Evolutionary conservation across 192 early-diverging fungal species (phyloP), one percentile per base, ranked within the genome.

Genomic region (Glomus cerebriforme): DNA sequence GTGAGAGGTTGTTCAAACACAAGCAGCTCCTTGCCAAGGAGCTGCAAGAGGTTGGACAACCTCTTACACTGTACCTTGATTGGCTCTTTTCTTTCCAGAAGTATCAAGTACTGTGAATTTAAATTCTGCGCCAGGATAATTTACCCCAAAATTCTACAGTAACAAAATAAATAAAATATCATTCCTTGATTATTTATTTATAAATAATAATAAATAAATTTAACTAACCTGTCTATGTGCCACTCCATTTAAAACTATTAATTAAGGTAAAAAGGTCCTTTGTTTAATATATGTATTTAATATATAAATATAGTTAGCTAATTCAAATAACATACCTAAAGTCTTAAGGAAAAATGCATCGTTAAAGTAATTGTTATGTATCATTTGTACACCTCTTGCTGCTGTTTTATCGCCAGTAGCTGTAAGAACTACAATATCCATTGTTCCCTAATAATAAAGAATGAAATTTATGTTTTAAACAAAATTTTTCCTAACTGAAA

Each of bases 341-440:
- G 94, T 90, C 81, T 97, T 97, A 78, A 97, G 83, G 82, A 98
- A 98, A 76, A 97, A 97, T 15, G 95, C 97, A 82, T 98, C 97
- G 72, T 92, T 95, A 79, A 93, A 96, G 78, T 93, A 96, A 78
- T 95, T 95, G 84, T 98, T 98, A 78, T 91, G 88, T 29, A 96
- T 85, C 60, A 91, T 88, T 0, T 86, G 77, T 26, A 86, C 81
- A n/a, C 80, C 80, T 49, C 89, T 86, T 84, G 73, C 87, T 83
- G 86, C 86, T 35, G 81, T 73, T 59, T 77, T 24, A 81, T 76
- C 4, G 32, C 75, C 22, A 63, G 80, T 80, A 31, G 80, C 78
- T 73, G 86, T 87, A 43, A 90, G 84, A 22, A 95, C 83, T 39
- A 98, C 82, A 12, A 97, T 90, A 84, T 97, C 97, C 75, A 93